Evolutionary conservation across 1,139 yeast species (phyloP).

Genomic region (Casaregolazyma lundiana): DNA sequence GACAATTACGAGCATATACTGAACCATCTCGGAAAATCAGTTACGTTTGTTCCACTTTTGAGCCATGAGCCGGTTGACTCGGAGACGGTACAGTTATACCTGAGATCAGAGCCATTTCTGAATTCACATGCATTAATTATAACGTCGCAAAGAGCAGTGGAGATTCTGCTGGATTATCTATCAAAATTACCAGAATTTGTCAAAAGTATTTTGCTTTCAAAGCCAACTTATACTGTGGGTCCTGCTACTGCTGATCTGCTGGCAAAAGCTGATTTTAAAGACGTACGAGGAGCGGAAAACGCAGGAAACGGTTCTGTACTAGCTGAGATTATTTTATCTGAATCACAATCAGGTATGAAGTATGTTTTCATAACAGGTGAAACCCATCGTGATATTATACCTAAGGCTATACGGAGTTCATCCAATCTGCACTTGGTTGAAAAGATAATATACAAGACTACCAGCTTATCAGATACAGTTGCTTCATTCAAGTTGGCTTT

Average conservation of each 20-base stretch:
- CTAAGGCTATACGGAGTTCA: constrained; percentile 46
- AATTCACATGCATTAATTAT: constrained; percentile 54
- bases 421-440: constrained; percentile 54
- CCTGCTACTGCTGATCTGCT: constrained; percentile 78
- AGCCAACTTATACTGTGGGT: constrained; percentile 81
- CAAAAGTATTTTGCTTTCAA: constrained; percentile 34
- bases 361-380: constrained; percentile 85
- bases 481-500: constrained; percentile 8
- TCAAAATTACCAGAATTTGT: constrained; percentile 19
- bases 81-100: constrained; percentile 39
- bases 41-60: constrained; percentile 64
- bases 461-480: constrained; percentile 43
- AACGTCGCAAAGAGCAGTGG: constrained; percentile 93
- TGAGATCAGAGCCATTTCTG: constrained; percentile 43
- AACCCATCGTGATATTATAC: constrained; percentile 75
- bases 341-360: constrained; percentile 29
- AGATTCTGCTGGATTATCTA: constrained; percentile 47
- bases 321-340: constrained; percentile 57
- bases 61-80: constrained; percentile 56
- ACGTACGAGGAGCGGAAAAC: constrained; percentile 64
- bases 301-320: constrained; percentile 80
- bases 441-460: constrained; percentile 65
- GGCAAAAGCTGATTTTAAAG: constrained; percentile 54
- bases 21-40: constrained; percentile 34
- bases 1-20: constrained; percentile 58